phyloP scores from a whole-genome alignment of 106 monocot genomes.

The Platanthera zijinensis region DNA sequence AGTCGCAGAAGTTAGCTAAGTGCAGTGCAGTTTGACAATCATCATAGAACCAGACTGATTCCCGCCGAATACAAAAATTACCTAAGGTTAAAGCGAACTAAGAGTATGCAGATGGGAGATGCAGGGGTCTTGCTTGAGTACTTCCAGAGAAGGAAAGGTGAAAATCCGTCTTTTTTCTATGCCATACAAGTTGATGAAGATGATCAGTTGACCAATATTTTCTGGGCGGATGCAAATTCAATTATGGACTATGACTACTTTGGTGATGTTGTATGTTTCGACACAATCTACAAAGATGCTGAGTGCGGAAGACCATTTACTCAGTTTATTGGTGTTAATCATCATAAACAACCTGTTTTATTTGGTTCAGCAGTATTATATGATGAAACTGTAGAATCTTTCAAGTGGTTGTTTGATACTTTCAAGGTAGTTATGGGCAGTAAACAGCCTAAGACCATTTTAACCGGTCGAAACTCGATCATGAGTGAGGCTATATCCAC shows the following conservation, averaged over 20 bases:
- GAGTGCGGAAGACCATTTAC: constrained; percentile 31
- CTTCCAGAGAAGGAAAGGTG: constrained; percentile 32
- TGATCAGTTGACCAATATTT: constrained; percentile 38
- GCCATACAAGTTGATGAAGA: constrained; percentile 45
- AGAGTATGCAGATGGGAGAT: constrained; percentile 30
- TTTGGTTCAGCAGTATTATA: constrained; percentile 43
- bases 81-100: constrained; percentile 19
- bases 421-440: constrained; percentile 46
- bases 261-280: constrained; percentile 49
- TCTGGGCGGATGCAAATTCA: constrained; percentile 40
- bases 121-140: constrained; percentile 32
- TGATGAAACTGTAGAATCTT: constrained; percentile 38
- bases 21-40: constrained; percentile 12
- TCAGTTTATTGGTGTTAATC: constrained; percentile 43
- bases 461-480: constrained; percentile 22
- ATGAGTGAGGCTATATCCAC: constrained; percentile 23
- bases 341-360: constrained; percentile 37
- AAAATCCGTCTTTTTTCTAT: constrained; percentile 44
- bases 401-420: constrained; percentile 50
- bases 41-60: constrained; percentile 15
- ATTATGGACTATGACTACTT: constrained; percentile 33
- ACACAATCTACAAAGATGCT: constrained; percentile 29
- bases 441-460: constrained; percentile 37
- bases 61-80: constrained; percentile 40
- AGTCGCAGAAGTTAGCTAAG: constrained; percentile 25